These are phyloP conservation scores for Boletus rubroflammeus DNA, from an alignment of 768 basidiomycete species.

Conservation along the genomic window DNA sequence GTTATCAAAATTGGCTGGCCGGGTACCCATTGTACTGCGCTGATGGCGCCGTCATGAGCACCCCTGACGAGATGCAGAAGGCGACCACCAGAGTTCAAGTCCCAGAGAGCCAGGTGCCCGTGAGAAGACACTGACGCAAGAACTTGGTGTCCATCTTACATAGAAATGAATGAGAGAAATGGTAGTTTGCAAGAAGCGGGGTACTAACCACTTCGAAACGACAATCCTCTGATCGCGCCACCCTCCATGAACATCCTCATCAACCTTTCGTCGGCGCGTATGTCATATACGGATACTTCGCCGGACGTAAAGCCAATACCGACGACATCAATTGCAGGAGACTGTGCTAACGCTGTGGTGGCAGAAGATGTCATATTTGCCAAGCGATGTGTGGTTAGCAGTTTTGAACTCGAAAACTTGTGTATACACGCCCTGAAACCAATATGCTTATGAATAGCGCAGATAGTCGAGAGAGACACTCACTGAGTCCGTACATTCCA, in stretches of 20 bases:
- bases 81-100: constrained; percentile 77
- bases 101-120: constrained; percentile 93
- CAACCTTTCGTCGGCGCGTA: constrained; percentile 84
- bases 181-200: background rate
- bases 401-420: constrained; percentile 55
- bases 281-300: constrained; percentile 83
- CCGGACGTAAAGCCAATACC: constrained; percentile 91
- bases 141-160: constrained; percentile 78
- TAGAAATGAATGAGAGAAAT: constrained; percentile 2
- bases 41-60: constrained; percentile 85
- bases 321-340: constrained; percentile 93
- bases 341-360: constrained; percentile 81
- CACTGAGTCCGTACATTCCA: constrained; percentile 91
- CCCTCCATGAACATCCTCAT: constrained; percentile 91
- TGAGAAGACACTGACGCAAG: constrained; percentile 83
- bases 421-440: constrained; percentile 72
- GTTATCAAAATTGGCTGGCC: constrained; percentile 89
- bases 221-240: constrained; percentile 67
- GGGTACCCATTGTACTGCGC: constrained; percentile 85
- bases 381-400: constrained; percentile 42
- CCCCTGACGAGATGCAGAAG: constrained; percentile 82
- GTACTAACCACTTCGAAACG: constrained; percentile 79
- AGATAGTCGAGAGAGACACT: constrained; percentile 22
- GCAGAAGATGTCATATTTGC: constrained; percentile 36
- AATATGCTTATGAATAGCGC: background rate